These are phyloP conservation scores for Aureobasidium sp. DNA, from an alignment of 2,329 filamentous ascomycete genomes.

Conservation along the genomic window DNA sequence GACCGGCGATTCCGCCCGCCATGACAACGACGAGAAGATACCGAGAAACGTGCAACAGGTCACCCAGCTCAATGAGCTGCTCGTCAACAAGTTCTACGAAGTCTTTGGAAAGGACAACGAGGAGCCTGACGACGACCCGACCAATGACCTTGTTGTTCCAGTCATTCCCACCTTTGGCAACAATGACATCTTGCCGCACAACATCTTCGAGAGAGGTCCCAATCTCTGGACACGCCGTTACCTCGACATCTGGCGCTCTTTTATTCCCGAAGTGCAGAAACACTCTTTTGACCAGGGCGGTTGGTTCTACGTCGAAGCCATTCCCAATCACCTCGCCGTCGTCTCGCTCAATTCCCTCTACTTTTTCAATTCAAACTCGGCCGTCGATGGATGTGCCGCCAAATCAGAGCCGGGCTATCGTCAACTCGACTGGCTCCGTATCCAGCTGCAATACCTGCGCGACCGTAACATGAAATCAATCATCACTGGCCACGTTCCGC, in stretches of 20 bases:
- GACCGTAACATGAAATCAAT: conserved; percentile 87
- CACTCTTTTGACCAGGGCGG: conserved; percentile 88
- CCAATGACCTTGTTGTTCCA: conserved; percentile 59
- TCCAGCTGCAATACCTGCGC: conserved; percentile 78
- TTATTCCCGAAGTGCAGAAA: conserved; percentile 86
- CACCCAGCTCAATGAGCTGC: conserved; percentile 62
- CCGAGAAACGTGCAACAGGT: conserved; percentile 71
- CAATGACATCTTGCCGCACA: conserved; percentile 95
- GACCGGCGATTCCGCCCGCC: conserved; percentile 32
- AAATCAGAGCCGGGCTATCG: conserved; percentile 80
- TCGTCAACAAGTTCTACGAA: conserved; percentile 68
- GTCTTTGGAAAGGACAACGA: conserved; percentile 55
- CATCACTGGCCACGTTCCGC: conserved; percentile 86
- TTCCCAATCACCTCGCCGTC: conserved; percentile 75
- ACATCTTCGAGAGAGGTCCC: conserved; percentile 77
- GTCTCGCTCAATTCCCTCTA: conserved; percentile 95
- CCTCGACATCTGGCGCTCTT: conserved; percentile 67
- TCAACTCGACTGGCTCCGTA: conserved; percentile 90
- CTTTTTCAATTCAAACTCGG: conserved; percentile 88
- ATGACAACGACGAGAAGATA: conserved; percentile 38
- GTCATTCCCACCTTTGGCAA: conserved; percentile 89
- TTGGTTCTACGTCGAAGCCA: conserved; percentile 90
- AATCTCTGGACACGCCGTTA: conserved; percentile 79
- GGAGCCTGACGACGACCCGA: conserved; percentile 38
- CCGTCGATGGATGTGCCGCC: conserved; percentile 77